Percentiles rank a stretch among this genome's conserved stretches.
Evolutionary conservation across 371 early-diverging fungal genomes (phyloP).

Genomic region (Gilbertella persicaria): DNA sequence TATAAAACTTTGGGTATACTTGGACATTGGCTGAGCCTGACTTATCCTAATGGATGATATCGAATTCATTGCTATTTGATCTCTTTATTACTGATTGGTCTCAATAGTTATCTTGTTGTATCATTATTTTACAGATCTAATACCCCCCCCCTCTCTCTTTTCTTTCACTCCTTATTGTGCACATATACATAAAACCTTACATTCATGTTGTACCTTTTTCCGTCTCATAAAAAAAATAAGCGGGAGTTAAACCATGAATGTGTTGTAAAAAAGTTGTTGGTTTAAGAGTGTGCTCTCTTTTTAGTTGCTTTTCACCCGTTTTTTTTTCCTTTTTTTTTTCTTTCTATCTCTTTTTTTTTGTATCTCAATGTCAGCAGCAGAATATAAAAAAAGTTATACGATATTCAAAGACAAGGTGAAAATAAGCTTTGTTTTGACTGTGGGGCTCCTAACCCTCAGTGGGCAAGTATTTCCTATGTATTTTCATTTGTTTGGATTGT

Average conservation of each 20-base stretch:
- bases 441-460: slow-evolving; percentile 81
- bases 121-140: slow-evolving; percentile 18
- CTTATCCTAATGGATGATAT: slow-evolving; percentile 35
- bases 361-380: slow-evolving; percentile 33
- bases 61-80: slow-evolving; percentile 48
- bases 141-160: no score
- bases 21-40: slow-evolving; percentile 29
- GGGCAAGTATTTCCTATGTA: slow-evolving; percentile 96
- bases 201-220: not conserved
- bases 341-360: not conserved
- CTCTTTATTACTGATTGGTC: slow-evolving; percentile 51
- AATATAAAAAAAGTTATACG: slow-evolving; percentile 68
- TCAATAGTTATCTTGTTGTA: slow-evolving; percentile 62
- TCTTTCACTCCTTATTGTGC: no score
- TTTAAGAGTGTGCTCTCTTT: not conserved
- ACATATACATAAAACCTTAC: no score
- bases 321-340: not conserved
- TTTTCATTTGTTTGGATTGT: slow-evolving; percentile 97
- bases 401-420: slow-evolving; percentile 71
- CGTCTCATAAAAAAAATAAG: not conserved
- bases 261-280: not conserved
- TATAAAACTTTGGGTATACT: no score
- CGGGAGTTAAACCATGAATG: not conserved
- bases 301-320: slow-evolving; percentile 1
- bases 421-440: slow-evolving; percentile 86